A percentile compares a stretch with the other conserved stretches of the same genome.
Conservation (phyloP, 345 rosid species). For the Carallia brachiata region DNA sequence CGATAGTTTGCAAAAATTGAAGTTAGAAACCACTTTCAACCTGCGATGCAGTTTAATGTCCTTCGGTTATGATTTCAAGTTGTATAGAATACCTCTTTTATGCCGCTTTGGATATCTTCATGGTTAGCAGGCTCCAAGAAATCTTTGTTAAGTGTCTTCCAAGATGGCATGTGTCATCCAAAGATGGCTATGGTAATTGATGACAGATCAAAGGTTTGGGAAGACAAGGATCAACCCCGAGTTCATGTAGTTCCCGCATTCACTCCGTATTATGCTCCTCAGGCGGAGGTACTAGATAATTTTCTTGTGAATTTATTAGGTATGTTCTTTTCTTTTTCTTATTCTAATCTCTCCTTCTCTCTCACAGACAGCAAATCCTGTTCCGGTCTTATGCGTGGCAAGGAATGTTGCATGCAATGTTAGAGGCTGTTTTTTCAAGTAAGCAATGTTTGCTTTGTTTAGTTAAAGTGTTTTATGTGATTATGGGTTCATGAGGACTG, state of each 20-base stretch:
- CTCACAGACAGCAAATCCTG: conserved; percentile 67
- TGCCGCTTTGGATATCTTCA: conserved; percentile 11
- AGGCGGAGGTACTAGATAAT: conserved; percentile 70
- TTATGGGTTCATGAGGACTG: conserved; percentile 1
- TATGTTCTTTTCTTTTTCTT: conserved; percentile 7
- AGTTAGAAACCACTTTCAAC: background rate
- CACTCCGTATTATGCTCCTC: conserved; percentile 96
- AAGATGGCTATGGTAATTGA: conserved; percentile 99
- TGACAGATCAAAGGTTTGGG: conserved; percentile 97
- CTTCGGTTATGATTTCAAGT: no score
- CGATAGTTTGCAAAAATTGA: background rate
- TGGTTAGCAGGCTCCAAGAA: conserved; percentile 65
- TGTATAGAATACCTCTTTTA: no score
- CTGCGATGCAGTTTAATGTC: no score
- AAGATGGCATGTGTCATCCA: conserved; percentile 86
- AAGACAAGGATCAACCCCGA: conserved; percentile 95
- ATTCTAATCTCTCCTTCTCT: background rate
- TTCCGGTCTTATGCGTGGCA: conserved; percentile 92
- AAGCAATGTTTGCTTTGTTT: conserved; percentile 34
- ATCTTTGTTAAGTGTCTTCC: conserved; percentile 81
- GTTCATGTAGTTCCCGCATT: conserved; percentile 96
- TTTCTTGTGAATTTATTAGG: conserved; percentile 16
- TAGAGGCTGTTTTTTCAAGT: conserved; percentile 96
- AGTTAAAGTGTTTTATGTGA: conserved; percentile 4
- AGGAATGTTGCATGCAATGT: conserved; percentile 99